Base-by-base conservation (phyloP, 495 filamentous ascomycete genomes). In the Pyrenula massariospora region DNA sequence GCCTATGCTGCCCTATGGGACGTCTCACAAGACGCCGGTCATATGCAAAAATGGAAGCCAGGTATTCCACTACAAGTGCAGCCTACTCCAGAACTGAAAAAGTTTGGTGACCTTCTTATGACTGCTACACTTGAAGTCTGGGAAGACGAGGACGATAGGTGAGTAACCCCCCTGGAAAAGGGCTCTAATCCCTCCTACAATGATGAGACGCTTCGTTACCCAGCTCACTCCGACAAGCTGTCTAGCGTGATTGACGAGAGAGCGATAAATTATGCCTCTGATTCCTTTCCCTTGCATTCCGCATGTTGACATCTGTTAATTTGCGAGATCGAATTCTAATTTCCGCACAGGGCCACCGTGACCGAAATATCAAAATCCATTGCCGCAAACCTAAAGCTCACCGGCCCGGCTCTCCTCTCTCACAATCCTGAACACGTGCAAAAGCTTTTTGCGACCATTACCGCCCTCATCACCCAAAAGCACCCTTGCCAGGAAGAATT, bases 221-320 rank as follows among this genome's bases (percentile, higher is more conserved):
- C 91, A 96, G 90, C 91, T 96, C 92, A 96, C 92, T 95, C 86
- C 86, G 85, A 97, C 81, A 82, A 87, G 75, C 82, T n/a, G n/a
- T n/a, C n/a, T n/a, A n/a, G n/a, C n/a, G 87, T 80, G 81, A 73
- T 80, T 96, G 91, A 85, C 90, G 90, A 79, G 82, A 93, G 95
- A 74, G 74, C 89, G 88, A 88, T 76, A 81, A 76, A 79, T 85
- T 72, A 77, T 53, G 55, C 48, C 58, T 53, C 63, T 72, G 67
- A 73, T 56, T 62, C 50, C 42, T 21, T 48, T 59, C 54, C 59
- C 55, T 54, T 59, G 55, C n/a, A 54, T 53, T 56, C 53, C 57
- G 53, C 53, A 57, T 57, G 57, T 48, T 58, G 55, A 51, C 55
- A 25, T 53, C 59, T 42, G 42, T 24, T 47, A 47, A 51, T 47